Evolutionary conservation across 2,329 filamentous ascomycete species (phyloP), one percentile per base, ranked within the genome.

Genomic region (Tolypocladium paradoxum): DNA sequence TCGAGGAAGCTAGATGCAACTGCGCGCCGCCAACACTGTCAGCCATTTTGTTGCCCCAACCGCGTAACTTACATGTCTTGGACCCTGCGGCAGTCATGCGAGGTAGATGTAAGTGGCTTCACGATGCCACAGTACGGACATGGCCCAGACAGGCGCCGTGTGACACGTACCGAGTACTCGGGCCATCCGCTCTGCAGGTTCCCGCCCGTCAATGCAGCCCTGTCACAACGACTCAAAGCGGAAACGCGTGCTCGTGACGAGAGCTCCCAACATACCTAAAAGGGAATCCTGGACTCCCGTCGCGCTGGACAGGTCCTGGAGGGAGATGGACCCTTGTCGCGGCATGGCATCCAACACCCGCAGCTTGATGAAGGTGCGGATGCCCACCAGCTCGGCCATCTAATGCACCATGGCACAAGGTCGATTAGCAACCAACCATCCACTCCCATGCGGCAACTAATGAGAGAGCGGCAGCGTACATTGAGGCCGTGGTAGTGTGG

Each of bases 401-500:
- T 68, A 16, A 43, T 8, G 38, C 22, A 11, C 22, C 6, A 8
- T 20, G 38, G 38, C 38, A 43, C 14, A 16, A 22, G 22, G 8
- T 27, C 3, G 22, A 27, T 43, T 43, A 43, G 38, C n/a, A n/a
- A n/a, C n/a, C n/a, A n/a, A n/a, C n/a, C n/a, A n/a, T n/a, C n/a
- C n/a, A n/a, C 37, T 9, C 20, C 8, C 4, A 24, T 6, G 37
- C 20, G 22, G 14, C 5, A 6, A 49, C n/a, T 18, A 31, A 14
- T 14, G 7, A 53, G 11, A 47, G 50, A 16, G 20, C 40, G 18
- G 20, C 6, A 6, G 50, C 64, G 45, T 36, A 65, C 64, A 50
- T 68, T 63, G 24, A 68, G 58, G 8, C 64, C 64, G 56, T 68
- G 65, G 40, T 67, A 64, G 43, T 66, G 65, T n/a, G 64, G 64